Percentiles rank a stretch among this genome's conserved stretches.
Conservation (phyloP, 345 rosid genomes). For the Sisymbrium altissimum region DNA sequence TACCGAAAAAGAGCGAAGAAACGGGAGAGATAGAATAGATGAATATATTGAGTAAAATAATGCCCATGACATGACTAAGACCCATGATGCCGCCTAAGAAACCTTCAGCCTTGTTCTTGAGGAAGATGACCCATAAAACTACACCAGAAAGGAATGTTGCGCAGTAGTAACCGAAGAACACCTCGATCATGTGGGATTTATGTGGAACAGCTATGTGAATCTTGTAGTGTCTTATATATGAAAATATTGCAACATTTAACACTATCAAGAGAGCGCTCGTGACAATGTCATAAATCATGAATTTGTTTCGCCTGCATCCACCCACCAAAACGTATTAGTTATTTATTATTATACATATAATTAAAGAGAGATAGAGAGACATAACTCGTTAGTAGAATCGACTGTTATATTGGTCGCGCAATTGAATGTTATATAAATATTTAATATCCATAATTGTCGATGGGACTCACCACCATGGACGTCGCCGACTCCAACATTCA, state of each 20-base stretch:
- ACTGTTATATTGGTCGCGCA: too few relatives aligned
- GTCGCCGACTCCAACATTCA: neutral
- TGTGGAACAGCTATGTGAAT: neutral
- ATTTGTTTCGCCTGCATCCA: neutral
- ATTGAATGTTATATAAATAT: too few relatives aligned
- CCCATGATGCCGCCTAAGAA: neutral
- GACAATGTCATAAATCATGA: neutral
- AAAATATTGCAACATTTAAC: neutral
- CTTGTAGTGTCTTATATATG: neutral
- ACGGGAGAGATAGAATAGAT: neutral
- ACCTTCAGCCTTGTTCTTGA: neutral
- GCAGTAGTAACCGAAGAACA: neutral
- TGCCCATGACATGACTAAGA: neutral
- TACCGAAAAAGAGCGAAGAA: neutral
- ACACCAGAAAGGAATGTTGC: neutral
- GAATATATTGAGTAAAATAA: neutral
- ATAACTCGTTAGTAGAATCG: neutral
- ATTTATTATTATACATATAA: too few relatives aligned
- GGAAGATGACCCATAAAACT: neutral
- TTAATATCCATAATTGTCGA: neutral
- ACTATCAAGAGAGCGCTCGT: neutral
- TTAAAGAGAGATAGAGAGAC: too few relatives aligned
- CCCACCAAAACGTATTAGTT: neutral
- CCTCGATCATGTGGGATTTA: neutral
- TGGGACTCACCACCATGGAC: slow-evolving; percentile 4